Evolutionary conservation across 495 filamentous ascomycete species (phyloP).

Genomic region (Lasiosphaeria ovina): DNA sequence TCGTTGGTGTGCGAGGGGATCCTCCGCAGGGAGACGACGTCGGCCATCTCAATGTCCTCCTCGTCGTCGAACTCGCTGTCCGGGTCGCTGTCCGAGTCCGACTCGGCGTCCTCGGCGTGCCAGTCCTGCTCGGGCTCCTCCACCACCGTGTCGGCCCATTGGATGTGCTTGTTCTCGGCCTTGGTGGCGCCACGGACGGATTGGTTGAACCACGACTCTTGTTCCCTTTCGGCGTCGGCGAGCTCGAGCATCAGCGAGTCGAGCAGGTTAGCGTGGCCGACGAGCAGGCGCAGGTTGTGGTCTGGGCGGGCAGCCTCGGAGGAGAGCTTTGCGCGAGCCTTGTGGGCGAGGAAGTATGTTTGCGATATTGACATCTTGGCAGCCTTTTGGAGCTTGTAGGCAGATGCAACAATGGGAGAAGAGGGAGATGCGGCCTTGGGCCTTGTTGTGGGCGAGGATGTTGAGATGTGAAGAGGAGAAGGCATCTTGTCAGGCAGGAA

Average conservation of each 20-base stretch:
- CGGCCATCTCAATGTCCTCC: constrained; percentile 54
- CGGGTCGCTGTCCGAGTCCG: constrained; percentile 20
- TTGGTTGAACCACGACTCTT: constrained; percentile 98
- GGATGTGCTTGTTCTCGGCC: constrained; percentile 66
- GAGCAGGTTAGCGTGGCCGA: constrained; percentile 96
- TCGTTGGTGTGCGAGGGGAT: constrained; percentile 37
- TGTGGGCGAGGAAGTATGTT: constrained; percentile 96
- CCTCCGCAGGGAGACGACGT: constrained; percentile 45
- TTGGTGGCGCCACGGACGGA: constrained; percentile 73
- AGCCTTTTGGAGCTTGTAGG: constrained; percentile 29
- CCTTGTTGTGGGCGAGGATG: constrained; percentile 22
- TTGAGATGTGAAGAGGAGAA: constrained; percentile 27
- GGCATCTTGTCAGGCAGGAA: constrained; percentile 25
- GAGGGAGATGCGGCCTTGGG: constrained; percentile 16
- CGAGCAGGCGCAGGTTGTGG: constrained; percentile 90
- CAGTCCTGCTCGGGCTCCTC: constrained; percentile 73
- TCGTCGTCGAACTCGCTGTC: constrained; percentile 42
- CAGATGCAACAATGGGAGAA: constrained; percentile 22
- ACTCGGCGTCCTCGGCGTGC: constrained; percentile 62
- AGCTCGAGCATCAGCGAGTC: constrained; percentile 95
- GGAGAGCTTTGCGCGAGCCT: constrained; percentile 92
- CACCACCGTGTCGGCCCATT: constrained; percentile 80
- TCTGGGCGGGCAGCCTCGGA: constrained; percentile 83
- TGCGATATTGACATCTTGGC: constrained; percentile 94
- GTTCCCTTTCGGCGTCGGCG: constrained; percentile 88